Evolutionary conservation across 306 rosid species (phyloP).

Genomic region (Vigna angularis): DNA sequence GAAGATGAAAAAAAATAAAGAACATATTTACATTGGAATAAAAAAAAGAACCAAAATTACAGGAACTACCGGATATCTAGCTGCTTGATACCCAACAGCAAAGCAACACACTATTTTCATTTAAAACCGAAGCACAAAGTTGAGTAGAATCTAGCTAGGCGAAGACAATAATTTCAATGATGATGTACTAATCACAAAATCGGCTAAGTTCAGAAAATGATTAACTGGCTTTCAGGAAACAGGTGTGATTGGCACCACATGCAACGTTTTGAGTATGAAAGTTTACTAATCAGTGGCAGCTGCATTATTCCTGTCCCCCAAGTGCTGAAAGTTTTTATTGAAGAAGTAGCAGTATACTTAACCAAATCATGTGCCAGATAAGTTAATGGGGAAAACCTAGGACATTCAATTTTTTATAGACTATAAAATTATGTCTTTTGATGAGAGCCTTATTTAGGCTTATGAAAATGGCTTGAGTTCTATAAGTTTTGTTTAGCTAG

Average conservation of each 20-base stretch:
- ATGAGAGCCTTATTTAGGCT: neutral
- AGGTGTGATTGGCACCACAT: constrained; percentile 49
- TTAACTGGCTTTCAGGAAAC: constrained; percentile 58
- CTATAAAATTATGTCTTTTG: no score
- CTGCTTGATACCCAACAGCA: constrained; percentile 17
- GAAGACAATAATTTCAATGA: constrained; percentile 23
- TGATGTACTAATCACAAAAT: neutral
- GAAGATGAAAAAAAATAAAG: constrained; percentile 41
- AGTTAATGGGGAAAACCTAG: neutral
- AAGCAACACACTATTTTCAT: neutral
- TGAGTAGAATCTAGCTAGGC: neutral
- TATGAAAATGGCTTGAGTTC: neutral
- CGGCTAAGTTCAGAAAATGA: constrained; percentile 28
- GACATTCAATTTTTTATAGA: neutral
- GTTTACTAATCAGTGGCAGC: constrained; percentile 49
- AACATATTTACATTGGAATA: neutral
- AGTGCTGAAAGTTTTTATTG: constrained; percentile 43
- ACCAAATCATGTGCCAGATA: constrained; percentile 37
- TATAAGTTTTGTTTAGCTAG: neutral
- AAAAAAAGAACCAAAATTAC: constrained; percentile 6
- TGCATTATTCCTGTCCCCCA: constrained; percentile 47
- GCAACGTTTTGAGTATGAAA: constrained; percentile 50
- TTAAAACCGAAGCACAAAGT: constrained; percentile 3
- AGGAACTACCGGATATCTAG: neutral
- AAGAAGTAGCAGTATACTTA: constrained; percentile 44